phyloP scores from a whole-genome alignment of 495 filamentous ascomycete species.

The Trichodelitschia bisporula region DNA sequence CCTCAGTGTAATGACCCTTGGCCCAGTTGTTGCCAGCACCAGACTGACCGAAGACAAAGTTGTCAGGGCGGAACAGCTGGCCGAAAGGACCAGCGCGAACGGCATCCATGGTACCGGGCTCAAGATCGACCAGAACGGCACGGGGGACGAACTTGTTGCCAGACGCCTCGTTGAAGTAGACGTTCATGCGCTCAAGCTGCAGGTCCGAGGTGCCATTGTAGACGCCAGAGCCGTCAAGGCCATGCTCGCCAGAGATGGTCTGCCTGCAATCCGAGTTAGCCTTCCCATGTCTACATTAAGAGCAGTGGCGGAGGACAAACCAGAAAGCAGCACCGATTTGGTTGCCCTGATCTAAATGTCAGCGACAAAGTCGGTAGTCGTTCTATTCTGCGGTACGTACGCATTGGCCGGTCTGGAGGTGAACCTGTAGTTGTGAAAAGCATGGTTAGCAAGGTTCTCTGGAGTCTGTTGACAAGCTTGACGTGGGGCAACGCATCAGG shows the following conservation, averaged over 20 bases:
- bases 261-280: conserved; percentile 30
- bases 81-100: conserved; percentile 98
- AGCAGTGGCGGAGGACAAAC: conserved; percentile 22
- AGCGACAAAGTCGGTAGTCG: conserved; percentile 12
- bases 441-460: not conserved
- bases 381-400: conserved; percentile 26
- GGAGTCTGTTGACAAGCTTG: not conserved
- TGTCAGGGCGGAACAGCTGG: conserved; percentile 98
- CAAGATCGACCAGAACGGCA: conserved; percentile 97
- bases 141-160: conserved; percentile 98
- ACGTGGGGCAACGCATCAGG: not conserved
- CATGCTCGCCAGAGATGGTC: conserved; percentile 95
- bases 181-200: conserved; percentile 99
- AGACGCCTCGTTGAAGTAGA: conserved; percentile 99
- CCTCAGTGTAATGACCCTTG: conserved; percentile 99
- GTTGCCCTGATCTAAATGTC: conserved; percentile 51
- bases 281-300: not conserved
- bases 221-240: conserved; percentile 87
- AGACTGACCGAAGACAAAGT: conserved; percentile 99
- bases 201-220: conserved; percentile 97
- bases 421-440: conserved; percentile 42
- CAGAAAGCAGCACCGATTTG: conserved; percentile 99
- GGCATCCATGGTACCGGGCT: conserved; percentile 97
- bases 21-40: conserved; percentile 99
- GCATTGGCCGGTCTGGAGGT: conserved; percentile 97